These are phyloP conservation scores for Pleurotus tuber-regium DNA, from an alignment of 768 basidiomycete genomes.

Conservation along the genomic window DNA sequence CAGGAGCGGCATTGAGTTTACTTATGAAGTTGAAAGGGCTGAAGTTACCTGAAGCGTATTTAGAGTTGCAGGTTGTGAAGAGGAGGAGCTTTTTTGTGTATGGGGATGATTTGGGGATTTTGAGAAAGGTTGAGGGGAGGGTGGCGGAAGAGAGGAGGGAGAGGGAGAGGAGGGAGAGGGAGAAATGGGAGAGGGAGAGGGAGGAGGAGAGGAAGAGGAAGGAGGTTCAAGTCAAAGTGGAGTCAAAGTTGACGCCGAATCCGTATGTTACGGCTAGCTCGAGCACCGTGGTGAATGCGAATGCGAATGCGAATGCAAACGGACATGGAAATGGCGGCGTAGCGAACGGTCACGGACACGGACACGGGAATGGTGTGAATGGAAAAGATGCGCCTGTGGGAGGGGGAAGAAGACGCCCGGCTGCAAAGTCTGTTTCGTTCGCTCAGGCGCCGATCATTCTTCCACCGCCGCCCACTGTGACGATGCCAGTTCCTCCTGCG, in stretches of 20 bases:
- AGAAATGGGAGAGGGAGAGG: slow-evolving; percentile 30
- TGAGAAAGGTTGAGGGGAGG: slow-evolving; percentile 65
- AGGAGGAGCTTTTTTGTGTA: slow-evolving; percentile 91
- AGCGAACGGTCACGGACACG: slow-evolving; percentile 23
- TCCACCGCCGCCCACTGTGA: slow-evolving; percentile 1
- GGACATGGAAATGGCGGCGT: slow-evolving; percentile 21
- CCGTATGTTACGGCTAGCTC: too few species aligned
- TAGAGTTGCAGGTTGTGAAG: slow-evolving; percentile 83
- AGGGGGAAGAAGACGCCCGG: slow-evolving; percentile 31
- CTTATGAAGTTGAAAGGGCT: slow-evolving; percentile 75
- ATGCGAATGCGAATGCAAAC: slow-evolving; percentile 29
- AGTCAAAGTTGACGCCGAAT: neutral
- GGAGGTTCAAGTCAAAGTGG: slow-evolving; percentile 24
- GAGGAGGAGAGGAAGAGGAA: slow-evolving; percentile 18
- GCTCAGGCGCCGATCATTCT: slow-evolving; percentile 25
- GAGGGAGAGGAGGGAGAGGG: slow-evolving; percentile 29
- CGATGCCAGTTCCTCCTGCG: too few species aligned
- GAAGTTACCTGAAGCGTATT: slow-evolving; percentile 84
- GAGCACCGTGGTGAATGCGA: neutral
- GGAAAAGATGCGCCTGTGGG: slow-evolving; percentile 13
- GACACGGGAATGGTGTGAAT: too few species aligned
- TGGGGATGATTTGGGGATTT: slow-evolving; percentile 68
- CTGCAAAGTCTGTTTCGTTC: slow-evolving; percentile 52
- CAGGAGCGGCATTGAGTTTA: slow-evolving; percentile 80
- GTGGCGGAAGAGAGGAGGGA: slow-evolving; percentile 40